These are phyloP conservation scores for Colletotrichum abscissum DNA, from an alignment of 2,329 filamentous ascomycete genomes.

Conservation along the genomic window DNA sequence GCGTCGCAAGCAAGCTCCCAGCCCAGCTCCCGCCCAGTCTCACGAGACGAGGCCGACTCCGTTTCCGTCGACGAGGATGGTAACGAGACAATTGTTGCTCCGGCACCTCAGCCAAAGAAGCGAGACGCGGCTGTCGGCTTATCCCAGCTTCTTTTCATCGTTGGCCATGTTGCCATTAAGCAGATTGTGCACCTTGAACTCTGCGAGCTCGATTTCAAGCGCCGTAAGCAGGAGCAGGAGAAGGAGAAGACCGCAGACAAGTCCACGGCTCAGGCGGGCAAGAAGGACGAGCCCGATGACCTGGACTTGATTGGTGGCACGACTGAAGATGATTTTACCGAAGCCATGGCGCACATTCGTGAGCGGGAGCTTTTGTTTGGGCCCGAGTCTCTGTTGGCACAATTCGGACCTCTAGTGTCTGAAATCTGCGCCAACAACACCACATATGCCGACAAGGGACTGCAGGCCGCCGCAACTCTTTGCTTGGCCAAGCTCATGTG, in stretches of 20 bases:
- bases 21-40: constrained; percentile 51
- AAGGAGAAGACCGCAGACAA: constrained; percentile 64
- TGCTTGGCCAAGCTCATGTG: constrained; percentile 99
- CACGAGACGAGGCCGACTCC: constrained; percentile 20
- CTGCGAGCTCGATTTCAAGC: constrained; percentile 98
- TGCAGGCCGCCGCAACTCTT: constrained; percentile 92
- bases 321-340: constrained; percentile 91
- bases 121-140: constrained; percentile 79
- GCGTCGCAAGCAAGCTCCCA: constrained; percentile 54
- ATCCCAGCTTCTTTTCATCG: constrained; percentile 93
- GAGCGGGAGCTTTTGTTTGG: constrained; percentile 88
- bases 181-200: constrained; percentile 98
- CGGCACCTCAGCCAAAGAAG: constrained; percentile 59
- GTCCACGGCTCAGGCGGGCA: constrained; percentile 40
- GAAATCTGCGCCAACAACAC: constrained; percentile 97
- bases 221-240: constrained; percentile 90
- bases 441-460: constrained; percentile 85
- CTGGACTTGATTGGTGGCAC: constrained; percentile 97
- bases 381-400: constrained; percentile 83
- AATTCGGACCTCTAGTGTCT: constrained; percentile 90
- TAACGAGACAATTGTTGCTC: constrained; percentile 39
- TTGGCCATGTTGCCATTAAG: constrained; percentile 97
- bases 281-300: constrained; percentile 78
- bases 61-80: constrained; percentile 39
- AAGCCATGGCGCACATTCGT: constrained; percentile 85